Conservation (phyloP, 2,329 filamentous ascomycete species). For the Cadophora luteo-olivacea region DNA sequence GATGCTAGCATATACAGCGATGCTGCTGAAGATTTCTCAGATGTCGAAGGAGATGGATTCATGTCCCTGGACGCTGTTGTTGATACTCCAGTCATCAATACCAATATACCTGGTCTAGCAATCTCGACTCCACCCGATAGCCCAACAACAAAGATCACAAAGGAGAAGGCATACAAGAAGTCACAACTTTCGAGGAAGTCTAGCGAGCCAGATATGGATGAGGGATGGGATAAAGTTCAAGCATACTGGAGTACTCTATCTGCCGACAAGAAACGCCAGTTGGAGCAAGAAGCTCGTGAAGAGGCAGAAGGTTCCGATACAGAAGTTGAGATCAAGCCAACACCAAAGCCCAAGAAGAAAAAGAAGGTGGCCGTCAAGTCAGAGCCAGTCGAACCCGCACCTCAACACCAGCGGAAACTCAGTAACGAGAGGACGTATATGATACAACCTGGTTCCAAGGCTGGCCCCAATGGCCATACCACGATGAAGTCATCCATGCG, state of each 20-base stretch:
- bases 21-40: conserved; percentile 75
- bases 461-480: conserved; percentile 39
- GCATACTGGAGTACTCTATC: conserved; percentile 73
- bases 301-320: conserved; percentile 54
- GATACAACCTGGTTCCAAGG: conserved; percentile 46
- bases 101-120: conserved; percentile 32
- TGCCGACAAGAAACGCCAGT: conserved; percentile 64
- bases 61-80: conserved; percentile 76
- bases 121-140: conserved; percentile 40
- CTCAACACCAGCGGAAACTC: conserved; percentile 41
- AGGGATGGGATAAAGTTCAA: conserved; percentile 69
- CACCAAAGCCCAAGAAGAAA: conserved; percentile 40
- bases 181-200: conserved; percentile 32
- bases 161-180: conserved; percentile 37
- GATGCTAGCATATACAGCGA: conserved; percentile 75
- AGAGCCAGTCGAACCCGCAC: not conserved
- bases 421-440: conserved; percentile 47
- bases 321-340: conserved; percentile 49
- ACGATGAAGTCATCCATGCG: conserved; percentile 57
- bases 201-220: conserved; percentile 35
- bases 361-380: conserved; percentile 32
- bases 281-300: conserved; percentile 57
- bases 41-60: conserved; percentile 70
- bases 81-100: conserved; percentile 56
- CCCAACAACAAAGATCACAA: conserved; percentile 36